Evolutionary conservation across 164 flowering plant genomes (phyloP).

Genomic region (Vitis riparia): DNA sequence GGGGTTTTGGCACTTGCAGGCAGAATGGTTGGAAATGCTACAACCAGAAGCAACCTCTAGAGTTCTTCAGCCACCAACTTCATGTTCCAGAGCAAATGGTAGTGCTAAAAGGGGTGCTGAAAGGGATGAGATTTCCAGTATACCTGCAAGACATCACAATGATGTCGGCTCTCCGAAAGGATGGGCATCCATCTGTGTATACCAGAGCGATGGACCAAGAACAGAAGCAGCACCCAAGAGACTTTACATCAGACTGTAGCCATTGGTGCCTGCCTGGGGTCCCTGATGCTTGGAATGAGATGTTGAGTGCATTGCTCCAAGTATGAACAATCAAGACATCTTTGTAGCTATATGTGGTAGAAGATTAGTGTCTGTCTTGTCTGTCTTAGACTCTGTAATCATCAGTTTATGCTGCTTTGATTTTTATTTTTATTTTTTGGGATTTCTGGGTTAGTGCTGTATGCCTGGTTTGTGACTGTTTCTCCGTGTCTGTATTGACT

Average conservation of each 20-base stretch:
- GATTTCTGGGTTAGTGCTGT: not conserved
- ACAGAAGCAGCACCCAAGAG: constrained; percentile 28
- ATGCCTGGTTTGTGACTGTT: not conserved
- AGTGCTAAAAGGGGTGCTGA: constrained; percentile 56
- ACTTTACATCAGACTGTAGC: constrained; percentile 50
- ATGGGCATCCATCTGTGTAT: constrained; percentile 87
- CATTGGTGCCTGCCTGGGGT: constrained; percentile 78
- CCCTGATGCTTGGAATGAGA: constrained; percentile 65
- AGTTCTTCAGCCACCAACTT: constrained; percentile 30
- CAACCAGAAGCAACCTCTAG: constrained; percentile 63
- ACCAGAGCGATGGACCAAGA: constrained; percentile 30
- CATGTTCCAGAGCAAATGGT: constrained; percentile 50
- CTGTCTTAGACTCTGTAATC: constrained; percentile 3
- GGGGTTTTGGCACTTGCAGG: constrained; percentile 22
- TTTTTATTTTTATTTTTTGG: too few species aligned
- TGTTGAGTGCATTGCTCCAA: constrained; percentile 36
- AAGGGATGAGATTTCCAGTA: constrained; percentile 74
- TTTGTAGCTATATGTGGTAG: too few species aligned
- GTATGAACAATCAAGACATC: not conserved
- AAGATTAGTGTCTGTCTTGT: not conserved
- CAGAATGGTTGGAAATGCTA: constrained; percentile 82
- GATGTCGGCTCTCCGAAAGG: constrained; percentile 67
- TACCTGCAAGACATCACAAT: constrained; percentile 68
- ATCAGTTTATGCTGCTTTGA: not conserved
- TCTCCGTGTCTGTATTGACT: not conserved